A percentile compares a stretch with the other conserved stretches of the same genome.
Conservation (phyloP, 768 basidiomycete genomes). For the Ramaria rubella region DNA sequence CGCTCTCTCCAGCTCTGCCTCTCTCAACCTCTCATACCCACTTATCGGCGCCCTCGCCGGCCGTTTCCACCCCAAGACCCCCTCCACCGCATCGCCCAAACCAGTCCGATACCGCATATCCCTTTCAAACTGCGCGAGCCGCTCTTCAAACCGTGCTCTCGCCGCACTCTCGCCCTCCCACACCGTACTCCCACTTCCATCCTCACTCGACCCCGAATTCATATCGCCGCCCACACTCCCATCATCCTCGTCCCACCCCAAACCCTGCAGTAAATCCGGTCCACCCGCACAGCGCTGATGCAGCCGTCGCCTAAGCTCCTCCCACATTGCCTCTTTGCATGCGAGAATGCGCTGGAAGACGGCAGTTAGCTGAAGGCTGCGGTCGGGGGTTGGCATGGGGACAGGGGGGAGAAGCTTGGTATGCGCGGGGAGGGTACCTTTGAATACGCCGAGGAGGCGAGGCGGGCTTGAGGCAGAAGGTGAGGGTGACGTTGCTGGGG, state of each 20-base stretch:
- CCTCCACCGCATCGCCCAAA: not conserved
- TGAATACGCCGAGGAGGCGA: not conserved
- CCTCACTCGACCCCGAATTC: not conserved
- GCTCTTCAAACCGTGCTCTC: not conserved
- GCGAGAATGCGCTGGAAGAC: constrained; percentile 57
- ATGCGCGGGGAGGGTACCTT: not conserved
- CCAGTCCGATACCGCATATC: constrained; percentile 9
- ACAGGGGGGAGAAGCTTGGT: not conserved
- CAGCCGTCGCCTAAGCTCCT: constrained; percentile 57
- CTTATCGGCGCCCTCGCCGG: constrained; percentile 4
- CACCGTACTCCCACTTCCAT: not conserved
- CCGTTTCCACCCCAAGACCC: not conserved
- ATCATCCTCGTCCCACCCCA: constrained; percentile 63
- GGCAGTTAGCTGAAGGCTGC: constrained; percentile 65
- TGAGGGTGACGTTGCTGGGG: not conserved
- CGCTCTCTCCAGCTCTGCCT: constrained; percentile 2
- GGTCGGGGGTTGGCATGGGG: constrained; percentile 48
- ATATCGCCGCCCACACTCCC: constrained; percentile 40
- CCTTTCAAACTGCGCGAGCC: not conserved
- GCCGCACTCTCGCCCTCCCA: not conserved
- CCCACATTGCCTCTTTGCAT: constrained; percentile 74
- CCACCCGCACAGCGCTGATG: constrained; percentile 45
- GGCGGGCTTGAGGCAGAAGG: not conserved
- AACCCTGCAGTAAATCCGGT: constrained; percentile 31
- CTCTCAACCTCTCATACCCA: not conserved